phyloP scores from a whole-genome alignment of 805 yeast species.

The Candida maesae region DNA sequence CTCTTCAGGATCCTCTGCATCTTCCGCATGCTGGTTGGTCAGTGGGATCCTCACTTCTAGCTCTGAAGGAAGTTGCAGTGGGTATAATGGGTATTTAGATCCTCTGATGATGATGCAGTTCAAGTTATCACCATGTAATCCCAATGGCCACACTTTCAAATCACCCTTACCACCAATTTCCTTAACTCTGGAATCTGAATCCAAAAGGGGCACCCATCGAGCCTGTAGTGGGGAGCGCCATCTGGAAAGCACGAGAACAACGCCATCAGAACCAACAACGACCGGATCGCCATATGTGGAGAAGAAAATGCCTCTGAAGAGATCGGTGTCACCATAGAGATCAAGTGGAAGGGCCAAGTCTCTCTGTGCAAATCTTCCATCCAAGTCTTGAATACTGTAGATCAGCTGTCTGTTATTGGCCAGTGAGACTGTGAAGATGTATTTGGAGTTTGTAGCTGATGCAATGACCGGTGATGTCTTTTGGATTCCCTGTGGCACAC shows the following conservation, averaged over 20 bases:
- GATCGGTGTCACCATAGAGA: conserved; percentile 19
- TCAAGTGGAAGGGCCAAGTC: conserved; percentile 44
- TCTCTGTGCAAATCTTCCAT: conserved; percentile 44
- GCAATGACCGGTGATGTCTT: conserved; percentile 72
- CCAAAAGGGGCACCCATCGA: conserved; percentile 82
- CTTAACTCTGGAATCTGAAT: conserved; percentile 42
- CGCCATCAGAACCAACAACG: conserved; percentile 73
- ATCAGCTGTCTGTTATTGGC: conserved; percentile 29
- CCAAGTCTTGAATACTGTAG: conserved; percentile 44
- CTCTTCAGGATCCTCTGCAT: conserved; percentile 49
- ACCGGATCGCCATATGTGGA: conserved; percentile 90
- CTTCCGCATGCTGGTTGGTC: conserved; percentile 6
- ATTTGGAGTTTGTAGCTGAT: conserved; percentile 26
- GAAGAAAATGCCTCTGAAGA: conserved; percentile 72
- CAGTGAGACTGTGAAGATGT: conserved; percentile 30
- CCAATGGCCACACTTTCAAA: conserved; percentile 85
- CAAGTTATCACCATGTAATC: conserved; percentile 64
- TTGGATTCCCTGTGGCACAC: conserved; percentile 67
- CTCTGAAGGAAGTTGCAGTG: conserved; percentile 81
- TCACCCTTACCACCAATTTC: conserved; percentile 49
- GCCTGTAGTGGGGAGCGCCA: conserved; percentile 81
- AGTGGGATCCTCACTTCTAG: conserved; percentile 69
- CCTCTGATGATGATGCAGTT: conserved; percentile 76
- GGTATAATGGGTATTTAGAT: conserved; percentile 69
- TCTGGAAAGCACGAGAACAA: conserved; percentile 61